These are phyloP conservation scores for Hypoxylon sp. DNA, from an alignment of 2,329 filamentous ascomycete genomes.

Conservation along the genomic window DNA sequence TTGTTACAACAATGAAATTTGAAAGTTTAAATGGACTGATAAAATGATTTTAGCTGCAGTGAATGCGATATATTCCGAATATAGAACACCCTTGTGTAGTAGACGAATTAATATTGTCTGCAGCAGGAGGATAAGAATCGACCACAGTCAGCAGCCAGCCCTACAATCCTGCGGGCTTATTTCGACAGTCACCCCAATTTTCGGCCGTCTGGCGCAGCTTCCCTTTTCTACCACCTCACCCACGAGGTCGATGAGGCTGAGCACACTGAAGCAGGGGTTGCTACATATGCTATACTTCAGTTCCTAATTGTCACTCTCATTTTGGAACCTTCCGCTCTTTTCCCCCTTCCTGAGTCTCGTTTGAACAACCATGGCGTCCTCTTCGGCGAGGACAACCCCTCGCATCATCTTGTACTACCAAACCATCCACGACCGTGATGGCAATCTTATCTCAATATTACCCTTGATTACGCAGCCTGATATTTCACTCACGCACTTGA, in stretches of 20 bases:
- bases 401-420: conserved; percentile 56
- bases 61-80: background rate
- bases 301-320: background rate
- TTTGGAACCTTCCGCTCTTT: background rate
- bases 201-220: background rate
- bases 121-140: background rate
- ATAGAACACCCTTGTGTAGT: background rate
- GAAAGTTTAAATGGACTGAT: background rate
- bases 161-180: conserved; percentile 25
- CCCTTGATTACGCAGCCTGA: conserved; percentile 58
- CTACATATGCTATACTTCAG: background rate
- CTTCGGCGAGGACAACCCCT: conserved; percentile 43
- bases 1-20: background rate
- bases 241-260: conserved; percentile 9
- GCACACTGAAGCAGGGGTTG: background rate
- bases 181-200: conserved; percentile 27
- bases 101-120: background rate
- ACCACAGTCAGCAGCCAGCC: conserved; percentile 8
- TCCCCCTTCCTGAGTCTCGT: background rate
- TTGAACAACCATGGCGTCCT: conserved; percentile 42
- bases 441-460: conserved; percentile 58
- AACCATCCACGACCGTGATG: conserved; percentile 59
- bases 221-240: conserved; percentile 6
- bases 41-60: background rate
- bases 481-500: conserved; percentile 75